These are phyloP conservation scores for Agarophyton chilense DNA, from an alignment of 23 red algal species.

Conservation along the genomic window DNA sequence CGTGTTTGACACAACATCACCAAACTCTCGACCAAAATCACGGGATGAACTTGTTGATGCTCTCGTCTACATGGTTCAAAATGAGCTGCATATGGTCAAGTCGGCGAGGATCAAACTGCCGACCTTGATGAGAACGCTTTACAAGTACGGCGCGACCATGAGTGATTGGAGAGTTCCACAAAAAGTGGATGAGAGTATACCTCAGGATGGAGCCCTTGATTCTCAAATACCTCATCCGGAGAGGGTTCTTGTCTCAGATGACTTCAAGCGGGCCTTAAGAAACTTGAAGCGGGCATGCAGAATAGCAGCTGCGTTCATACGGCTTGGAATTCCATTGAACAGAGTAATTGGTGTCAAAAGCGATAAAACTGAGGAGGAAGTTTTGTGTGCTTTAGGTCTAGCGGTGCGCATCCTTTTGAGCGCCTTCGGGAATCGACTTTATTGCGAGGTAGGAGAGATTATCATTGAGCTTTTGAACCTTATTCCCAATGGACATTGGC, in stretches of 20 bases:
- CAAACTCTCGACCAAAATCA: neutral
- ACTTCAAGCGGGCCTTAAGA: slow-evolving; percentile 18
- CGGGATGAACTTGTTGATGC: slow-evolving; percentile 20
- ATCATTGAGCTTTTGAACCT: slow-evolving; percentile 25
- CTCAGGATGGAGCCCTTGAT: neutral
- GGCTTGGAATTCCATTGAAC: neutral
- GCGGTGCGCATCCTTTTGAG: slow-evolving; percentile 16
- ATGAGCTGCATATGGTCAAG: neutral
- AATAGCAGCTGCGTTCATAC: slow-evolving; percentile 19
- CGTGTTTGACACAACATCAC: slow-evolving; percentile 9
- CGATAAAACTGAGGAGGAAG: neutral
- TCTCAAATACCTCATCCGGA: neutral
- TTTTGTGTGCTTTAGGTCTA: slow-evolving; percentile 10
- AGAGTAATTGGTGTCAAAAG: neutral
- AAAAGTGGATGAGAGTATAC: neutral
- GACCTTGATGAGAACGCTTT: slow-evolving; percentile 4
- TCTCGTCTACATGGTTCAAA: neutral
- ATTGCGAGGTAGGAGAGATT: slow-evolving; percentile 22
- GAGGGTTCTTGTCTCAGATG: neutral
- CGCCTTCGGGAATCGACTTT: slow-evolving; percentile 38
- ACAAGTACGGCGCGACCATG: slow-evolving; percentile 27
- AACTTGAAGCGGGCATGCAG: slow-evolving; percentile 41
- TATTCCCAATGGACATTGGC: slow-evolving; percentile 14
- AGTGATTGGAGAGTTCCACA: neutral
- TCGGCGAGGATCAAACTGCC: neutral